Evolutionary conservation across 2,329 filamentous ascomycete genomes (phyloP).

Genomic region (Curvularia sp.): DNA sequence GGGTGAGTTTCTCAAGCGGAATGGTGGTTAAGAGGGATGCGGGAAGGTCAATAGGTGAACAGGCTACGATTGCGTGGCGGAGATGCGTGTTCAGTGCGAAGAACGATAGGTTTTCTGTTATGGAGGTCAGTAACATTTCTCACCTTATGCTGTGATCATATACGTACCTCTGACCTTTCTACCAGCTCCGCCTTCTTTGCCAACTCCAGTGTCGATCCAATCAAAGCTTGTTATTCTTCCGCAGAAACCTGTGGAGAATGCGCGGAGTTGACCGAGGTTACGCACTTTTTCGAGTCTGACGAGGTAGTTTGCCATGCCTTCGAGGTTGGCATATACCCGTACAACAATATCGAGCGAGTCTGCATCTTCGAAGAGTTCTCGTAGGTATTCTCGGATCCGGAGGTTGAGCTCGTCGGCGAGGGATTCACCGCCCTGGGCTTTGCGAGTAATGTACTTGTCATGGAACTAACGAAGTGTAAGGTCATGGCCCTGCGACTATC

Average conservation of each 20-base stretch:
- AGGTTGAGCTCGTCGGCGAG: conserved; percentile 47
- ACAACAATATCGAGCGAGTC: conserved; percentile 46
- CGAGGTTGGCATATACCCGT: conserved; percentile 46
- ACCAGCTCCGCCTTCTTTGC: conserved; percentile 45
- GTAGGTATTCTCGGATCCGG: conserved; percentile 45
- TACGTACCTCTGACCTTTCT: conserved; percentile 45
- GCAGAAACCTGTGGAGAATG: conserved; percentile 47
- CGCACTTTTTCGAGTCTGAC: conserved; percentile 46
- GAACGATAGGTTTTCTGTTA: conserved; percentile 44
- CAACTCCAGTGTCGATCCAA: conserved; percentile 47
- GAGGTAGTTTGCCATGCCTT: conserved; percentile 48
- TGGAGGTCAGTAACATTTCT: conserved; percentile 14
- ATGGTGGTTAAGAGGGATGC: conserved; percentile 42
- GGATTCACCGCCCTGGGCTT: conserved; percentile 45
- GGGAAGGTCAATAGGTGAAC: conserved; percentile 42
- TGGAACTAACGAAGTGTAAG: conserved; percentile 33
- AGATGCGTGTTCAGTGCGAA: conserved; percentile 46
- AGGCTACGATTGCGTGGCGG: conserved; percentile 46
- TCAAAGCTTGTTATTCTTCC: conserved; percentile 48
- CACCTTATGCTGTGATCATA: background rate
- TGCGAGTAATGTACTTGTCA: conserved; percentile 47
- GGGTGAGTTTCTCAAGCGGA: conserved; percentile 42
- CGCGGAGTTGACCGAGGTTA: conserved; percentile 46
- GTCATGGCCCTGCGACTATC: background rate
- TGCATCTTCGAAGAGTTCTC: conserved; percentile 45